Conservation (phyloP, 2,329 filamentous ascomycete species). For the Aureobasidium mangrovei region DNA sequence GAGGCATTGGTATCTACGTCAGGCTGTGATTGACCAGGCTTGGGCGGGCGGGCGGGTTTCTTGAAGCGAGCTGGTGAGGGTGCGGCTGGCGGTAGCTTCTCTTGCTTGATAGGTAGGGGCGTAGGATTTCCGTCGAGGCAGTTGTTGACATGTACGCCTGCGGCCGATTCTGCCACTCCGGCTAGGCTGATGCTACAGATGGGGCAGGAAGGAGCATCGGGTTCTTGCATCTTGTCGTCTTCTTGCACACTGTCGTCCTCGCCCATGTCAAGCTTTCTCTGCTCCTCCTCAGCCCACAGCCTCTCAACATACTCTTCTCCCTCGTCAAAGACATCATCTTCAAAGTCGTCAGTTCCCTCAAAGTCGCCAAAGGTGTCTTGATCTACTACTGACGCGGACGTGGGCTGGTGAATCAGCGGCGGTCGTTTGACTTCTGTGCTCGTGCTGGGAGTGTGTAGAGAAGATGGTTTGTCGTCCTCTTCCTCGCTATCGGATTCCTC, state of each 20-base stretch:
- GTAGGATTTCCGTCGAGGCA: slow-evolving; percentile 78
- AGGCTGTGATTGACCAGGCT: slow-evolving; percentile 73
- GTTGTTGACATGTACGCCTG: slow-evolving; percentile 78
- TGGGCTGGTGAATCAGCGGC: slow-evolving; percentile 4
- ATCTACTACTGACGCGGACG: slow-evolving; percentile 19
- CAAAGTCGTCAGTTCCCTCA: slow-evolving; percentile 47
- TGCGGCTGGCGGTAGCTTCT: slow-evolving; percentile 18
- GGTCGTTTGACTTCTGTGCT: slow-evolving; percentile 1
- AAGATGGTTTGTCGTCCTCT: slow-evolving; percentile 19
- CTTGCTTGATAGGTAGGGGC: slow-evolving; percentile 38
- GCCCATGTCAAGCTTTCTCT: slow-evolving; percentile 42
- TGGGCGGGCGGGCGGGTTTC: slow-evolving; percentile 56
- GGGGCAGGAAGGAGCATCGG: slow-evolving; percentile 51
- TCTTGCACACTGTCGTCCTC: slow-evolving; percentile 29
- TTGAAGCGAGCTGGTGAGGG: slow-evolving; percentile 50
- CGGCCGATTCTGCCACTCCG: slow-evolving; percentile 52
- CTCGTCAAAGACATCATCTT: slow-evolving; percentile 50
- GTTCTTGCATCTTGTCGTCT: slow-evolving; percentile 2
- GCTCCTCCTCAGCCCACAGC: slow-evolving; percentile 62
- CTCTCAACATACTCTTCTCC: slow-evolving; percentile 44
- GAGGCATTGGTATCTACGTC: slow-evolving; percentile 42
- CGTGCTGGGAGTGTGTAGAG: neutral
- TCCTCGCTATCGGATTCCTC: slow-evolving; percentile 60
- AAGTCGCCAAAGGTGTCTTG: slow-evolving; percentile 44
- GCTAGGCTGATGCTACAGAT: slow-evolving; percentile 62